Conservation (phyloP, 1,284 basidiomycete genomes). For the Porogramme epimiltina region DNA sequence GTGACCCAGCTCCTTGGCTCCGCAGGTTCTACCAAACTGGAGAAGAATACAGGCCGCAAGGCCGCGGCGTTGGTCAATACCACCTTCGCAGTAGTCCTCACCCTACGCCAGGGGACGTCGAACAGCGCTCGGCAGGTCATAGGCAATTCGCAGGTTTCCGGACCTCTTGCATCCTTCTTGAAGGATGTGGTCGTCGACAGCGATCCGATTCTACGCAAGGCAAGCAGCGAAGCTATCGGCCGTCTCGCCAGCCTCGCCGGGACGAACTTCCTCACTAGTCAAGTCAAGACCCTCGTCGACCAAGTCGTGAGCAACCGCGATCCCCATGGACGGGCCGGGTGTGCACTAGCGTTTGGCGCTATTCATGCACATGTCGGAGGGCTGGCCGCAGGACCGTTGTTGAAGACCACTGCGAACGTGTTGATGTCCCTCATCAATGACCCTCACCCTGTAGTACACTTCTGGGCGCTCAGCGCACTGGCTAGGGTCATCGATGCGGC, state of each 20-base stretch:
- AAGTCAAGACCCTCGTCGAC: slow-evolving; percentile 92
- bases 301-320: slow-evolving; percentile 97
- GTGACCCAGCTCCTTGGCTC: slow-evolving; percentile 75
- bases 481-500: slow-evolving; percentile 90
- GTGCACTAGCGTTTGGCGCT: slow-evolving; percentile 91
- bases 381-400: slow-evolving; percentile 88
- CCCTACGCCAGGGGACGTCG: slow-evolving; percentile 64
- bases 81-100: slow-evolving; percentile 78
- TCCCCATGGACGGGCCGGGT: slow-evolving; percentile 92
- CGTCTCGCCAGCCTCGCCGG: slow-evolving; percentile 85
- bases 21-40: slow-evolving; percentile 77
- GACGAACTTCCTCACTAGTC: slow-evolving; percentile 82
- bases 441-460: slow-evolving; percentile 96
- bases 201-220: slow-evolving; percentile 76
- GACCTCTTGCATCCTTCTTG: slow-evolving; percentile 72
- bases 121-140: slow-evolving; percentile 59
- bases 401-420: slow-evolving; percentile 96
- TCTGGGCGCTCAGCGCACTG: slow-evolving; percentile 87
- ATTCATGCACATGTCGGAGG: slow-evolving; percentile 94
- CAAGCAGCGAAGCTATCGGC: slow-evolving; percentile 91
- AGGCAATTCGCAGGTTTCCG: slow-evolving; percentile 70
- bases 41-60: slow-evolving; percentile 88
- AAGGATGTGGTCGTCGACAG: slow-evolving; percentile 86
- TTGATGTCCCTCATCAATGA: slow-evolving; percentile 95
- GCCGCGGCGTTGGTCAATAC: slow-evolving; percentile 87